Conservation (phyloP, 345 rosid species). For the Arabis alpina region DNA sequence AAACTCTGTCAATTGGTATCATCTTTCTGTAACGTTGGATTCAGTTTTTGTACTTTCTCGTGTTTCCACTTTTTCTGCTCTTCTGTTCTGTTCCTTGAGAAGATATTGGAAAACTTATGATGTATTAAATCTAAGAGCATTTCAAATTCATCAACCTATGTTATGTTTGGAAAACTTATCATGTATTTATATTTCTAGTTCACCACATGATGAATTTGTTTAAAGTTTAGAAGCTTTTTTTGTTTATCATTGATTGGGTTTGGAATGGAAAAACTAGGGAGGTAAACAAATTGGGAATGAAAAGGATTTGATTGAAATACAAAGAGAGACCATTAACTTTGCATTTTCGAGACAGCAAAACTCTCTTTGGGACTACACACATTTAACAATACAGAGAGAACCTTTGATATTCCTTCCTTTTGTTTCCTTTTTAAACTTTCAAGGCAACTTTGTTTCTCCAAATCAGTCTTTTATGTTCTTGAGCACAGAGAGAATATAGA, state of each 20-base stretch:
- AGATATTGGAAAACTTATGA: too few species aligned
- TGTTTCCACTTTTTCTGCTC: too few species aligned
- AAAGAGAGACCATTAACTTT: too few species aligned
- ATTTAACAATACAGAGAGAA: not conserved
- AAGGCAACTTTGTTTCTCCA: not conserved
- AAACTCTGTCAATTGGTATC: not conserved
- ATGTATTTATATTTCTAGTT: too few species aligned
- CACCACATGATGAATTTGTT: too few species aligned
- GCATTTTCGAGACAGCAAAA: slow-evolving; percentile 1
- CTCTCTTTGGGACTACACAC: not conserved
- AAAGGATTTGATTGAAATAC: not conserved
- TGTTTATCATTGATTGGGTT: not conserved
- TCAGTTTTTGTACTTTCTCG: not conserved
- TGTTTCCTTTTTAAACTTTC: not conserved
- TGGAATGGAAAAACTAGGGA: not conserved
- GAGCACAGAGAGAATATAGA: not conserved
- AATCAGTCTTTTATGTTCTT: not conserved
- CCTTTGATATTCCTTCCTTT: not conserved
- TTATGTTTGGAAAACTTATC: too few species aligned
- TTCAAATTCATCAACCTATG: too few species aligned
- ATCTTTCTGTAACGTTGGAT: slow-evolving; percentile 1
- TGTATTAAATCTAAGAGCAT: too few species aligned
- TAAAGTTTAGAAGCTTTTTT: not conserved
- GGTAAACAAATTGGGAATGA: slow-evolving; percentile 30
- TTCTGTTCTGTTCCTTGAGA: too few species aligned